Conservation (phyloP, 106 monocot species). For the Ottelia alismoides region DNA sequence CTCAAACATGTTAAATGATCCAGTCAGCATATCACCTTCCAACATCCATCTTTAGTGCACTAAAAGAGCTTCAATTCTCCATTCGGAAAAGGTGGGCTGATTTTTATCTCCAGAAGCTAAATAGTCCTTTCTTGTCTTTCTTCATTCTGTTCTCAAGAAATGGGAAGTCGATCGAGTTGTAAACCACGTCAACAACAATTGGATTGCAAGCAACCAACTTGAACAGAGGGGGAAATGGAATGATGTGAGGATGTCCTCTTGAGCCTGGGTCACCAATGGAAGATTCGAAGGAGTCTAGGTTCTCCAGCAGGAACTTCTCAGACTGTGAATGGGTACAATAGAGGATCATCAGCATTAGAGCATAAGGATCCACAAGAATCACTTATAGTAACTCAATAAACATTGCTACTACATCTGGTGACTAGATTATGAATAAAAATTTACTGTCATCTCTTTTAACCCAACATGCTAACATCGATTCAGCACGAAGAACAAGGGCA, state of each 20-base stretch:
- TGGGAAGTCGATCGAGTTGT: slow-evolving; percentile 86
- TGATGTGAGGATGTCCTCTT: slow-evolving; percentile 43
- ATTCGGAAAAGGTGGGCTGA: too few species aligned
- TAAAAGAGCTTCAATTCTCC: background rate
- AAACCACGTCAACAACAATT: slow-evolving; percentile 84
- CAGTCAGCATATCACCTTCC: too few species aligned
- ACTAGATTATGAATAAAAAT: too few species aligned
- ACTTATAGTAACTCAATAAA: too few species aligned
- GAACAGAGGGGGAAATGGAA: slow-evolving; percentile 66
- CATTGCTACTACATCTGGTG: too few species aligned
- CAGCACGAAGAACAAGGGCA: too few species aligned
- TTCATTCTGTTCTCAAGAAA: slow-evolving; percentile 80
- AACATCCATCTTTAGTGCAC: too few species aligned
- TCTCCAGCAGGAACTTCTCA: slow-evolving; percentile 65
- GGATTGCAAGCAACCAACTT: slow-evolving; percentile 87
- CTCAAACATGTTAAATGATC: too few species aligned
- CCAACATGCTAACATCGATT: too few species aligned
- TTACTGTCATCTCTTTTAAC: too few species aligned
- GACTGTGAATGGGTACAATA: slow-evolving; percentile 34
- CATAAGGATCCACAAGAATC: too few species aligned
- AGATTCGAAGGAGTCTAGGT: slow-evolving; percentile 70
- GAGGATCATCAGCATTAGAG: too few species aligned
- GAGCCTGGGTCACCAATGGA: slow-evolving; percentile 41
- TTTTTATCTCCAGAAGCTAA: slow-evolving; percentile 31
- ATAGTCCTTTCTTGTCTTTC: slow-evolving; percentile 86